Evolutionary conservation across 23 red algal genomes (phyloP).

Genomic region (Gracilaria caudata): DNA sequence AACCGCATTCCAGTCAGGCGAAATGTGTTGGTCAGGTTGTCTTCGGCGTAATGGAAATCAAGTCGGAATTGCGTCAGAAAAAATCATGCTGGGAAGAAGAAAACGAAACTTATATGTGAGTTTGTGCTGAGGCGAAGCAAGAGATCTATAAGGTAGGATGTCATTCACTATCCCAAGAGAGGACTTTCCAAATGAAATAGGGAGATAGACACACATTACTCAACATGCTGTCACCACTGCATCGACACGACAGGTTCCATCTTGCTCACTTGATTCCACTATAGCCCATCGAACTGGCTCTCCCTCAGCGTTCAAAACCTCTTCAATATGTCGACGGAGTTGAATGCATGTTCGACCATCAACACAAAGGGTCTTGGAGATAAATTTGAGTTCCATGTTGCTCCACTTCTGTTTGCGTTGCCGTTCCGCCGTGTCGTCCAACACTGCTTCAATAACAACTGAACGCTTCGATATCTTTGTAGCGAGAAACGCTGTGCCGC

Average conservation of each 20-base stretch:
- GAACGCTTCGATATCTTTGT: not conserved
- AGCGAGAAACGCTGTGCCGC: not conserved
- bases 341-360: conserved; percentile 30
- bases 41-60: conserved; percentile 48
- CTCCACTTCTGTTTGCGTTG: conserved; percentile 21
- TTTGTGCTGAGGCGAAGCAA: not conserved
- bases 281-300: conserved; percentile 72
- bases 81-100: conserved; percentile 77
- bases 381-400: conserved; percentile 47
- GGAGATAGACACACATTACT: too few relatives aligned
- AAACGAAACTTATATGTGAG: conserved; percentile 48
- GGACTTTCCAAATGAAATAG: too few relatives aligned
- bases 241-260: conserved; percentile 63
- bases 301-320: conserved; percentile 29
- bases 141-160: not conserved
- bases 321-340: conserved; percentile 51
- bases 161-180: not conserved
- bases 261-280: conserved; percentile 38
- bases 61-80: conserved; percentile 27
- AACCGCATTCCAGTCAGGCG: conserved; percentile 26
- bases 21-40: conserved; percentile 50
- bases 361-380: conserved; percentile 35
- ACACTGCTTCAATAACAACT: not conserved
- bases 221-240: conserved; percentile 34
- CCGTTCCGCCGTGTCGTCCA: not conserved